A percentile compares a stretch with the other conserved stretches of the same genome.
phyloP scores from a whole-genome alignment of 495 filamentous ascomycete species.

The Umbilicaria muhlenbergii region DNA sequence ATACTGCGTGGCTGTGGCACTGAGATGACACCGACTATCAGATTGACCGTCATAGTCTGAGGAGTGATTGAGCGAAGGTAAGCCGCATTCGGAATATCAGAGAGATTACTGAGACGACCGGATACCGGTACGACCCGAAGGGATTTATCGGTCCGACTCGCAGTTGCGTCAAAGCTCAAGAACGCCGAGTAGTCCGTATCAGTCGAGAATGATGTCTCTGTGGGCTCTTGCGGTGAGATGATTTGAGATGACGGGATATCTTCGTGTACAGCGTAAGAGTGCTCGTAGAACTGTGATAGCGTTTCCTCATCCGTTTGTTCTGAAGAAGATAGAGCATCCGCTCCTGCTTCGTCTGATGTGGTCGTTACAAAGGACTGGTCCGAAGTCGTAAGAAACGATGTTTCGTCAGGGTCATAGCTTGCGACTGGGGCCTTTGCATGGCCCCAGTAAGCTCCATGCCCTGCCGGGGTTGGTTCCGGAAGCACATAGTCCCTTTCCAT shows the following conservation, averaged over 20 bases:
- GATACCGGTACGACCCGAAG: constrained; percentile 9
- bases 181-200: constrained; percentile 4
- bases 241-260: constrained; percentile 36
- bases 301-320: constrained; percentile 18
- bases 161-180: constrained; percentile 9
- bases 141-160: constrained; percentile 6
- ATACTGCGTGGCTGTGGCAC: constrained; percentile 49
- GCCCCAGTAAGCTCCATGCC: not conserved
- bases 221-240: constrained; percentile 9
- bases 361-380: constrained; percentile 3
- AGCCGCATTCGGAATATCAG: constrained; percentile 51
- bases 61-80: constrained; percentile 55
- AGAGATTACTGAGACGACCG: constrained; percentile 42
- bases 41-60: constrained; percentile 63
- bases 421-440: not conserved
- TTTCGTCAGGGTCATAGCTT: not conserved
- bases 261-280: constrained; percentile 53
- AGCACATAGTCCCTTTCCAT: constrained; percentile 8
- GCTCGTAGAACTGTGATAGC: constrained; percentile 53
- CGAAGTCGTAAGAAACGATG: constrained; percentile 6
- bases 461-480: constrained; percentile 9
- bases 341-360: not conserved
- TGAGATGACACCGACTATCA: constrained; percentile 65
- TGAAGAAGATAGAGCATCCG: not conserved
- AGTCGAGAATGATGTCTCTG: constrained; percentile 16